Conservation (phyloP, 305 asterid species). For the Rubia balearica region DNA sequence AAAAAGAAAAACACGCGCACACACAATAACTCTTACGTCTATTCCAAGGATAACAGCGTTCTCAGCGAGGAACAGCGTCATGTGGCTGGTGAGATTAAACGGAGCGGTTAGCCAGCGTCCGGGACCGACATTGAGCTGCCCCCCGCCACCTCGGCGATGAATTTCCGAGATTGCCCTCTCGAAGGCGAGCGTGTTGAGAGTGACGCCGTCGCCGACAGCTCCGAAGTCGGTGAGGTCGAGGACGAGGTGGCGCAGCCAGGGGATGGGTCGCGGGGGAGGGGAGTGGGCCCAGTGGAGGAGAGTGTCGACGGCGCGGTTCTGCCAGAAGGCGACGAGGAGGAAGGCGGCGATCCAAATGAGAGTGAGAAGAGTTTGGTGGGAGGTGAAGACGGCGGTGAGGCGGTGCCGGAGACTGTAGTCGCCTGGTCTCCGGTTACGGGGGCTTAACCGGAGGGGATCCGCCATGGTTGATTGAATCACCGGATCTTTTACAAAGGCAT, state of each 20-base stretch:
- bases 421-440: slow-evolving; percentile 33
- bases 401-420: slow-evolving; percentile 23
- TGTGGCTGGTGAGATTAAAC: slow-evolving; percentile 78
- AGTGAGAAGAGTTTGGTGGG: slow-evolving; percentile 39
- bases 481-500: not conserved
- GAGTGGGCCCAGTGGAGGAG: slow-evolving; percentile 31
- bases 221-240: slow-evolving; percentile 74
- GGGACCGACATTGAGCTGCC: slow-evolving; percentile 75
- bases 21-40: slow-evolving; percentile 40
- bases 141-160: slow-evolving; percentile 67
- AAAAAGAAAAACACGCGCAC: not conserved
- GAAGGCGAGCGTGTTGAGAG: slow-evolving; percentile 65
- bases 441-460: slow-evolving; percentile 31
- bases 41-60: slow-evolving; percentile 74
- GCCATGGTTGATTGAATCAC: slow-evolving; percentile 28
- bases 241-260: slow-evolving; percentile 55
- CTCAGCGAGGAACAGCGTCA: slow-evolving; percentile 68
- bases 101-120: slow-evolving; percentile 93
- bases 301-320: slow-evolving; percentile 47
- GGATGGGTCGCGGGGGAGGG: slow-evolving; percentile 41
- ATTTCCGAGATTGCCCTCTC: slow-evolving; percentile 64
- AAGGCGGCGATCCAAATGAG: slow-evolving; percentile 65
- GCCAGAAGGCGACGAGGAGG: slow-evolving; percentile 55
- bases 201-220: slow-evolving; percentile 81
- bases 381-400: slow-evolving; percentile 28